These are phyloP conservation scores for Tricholomella constricta DNA, from an alignment of 768 basidiomycete genomes.

Conservation along the genomic window DNA sequence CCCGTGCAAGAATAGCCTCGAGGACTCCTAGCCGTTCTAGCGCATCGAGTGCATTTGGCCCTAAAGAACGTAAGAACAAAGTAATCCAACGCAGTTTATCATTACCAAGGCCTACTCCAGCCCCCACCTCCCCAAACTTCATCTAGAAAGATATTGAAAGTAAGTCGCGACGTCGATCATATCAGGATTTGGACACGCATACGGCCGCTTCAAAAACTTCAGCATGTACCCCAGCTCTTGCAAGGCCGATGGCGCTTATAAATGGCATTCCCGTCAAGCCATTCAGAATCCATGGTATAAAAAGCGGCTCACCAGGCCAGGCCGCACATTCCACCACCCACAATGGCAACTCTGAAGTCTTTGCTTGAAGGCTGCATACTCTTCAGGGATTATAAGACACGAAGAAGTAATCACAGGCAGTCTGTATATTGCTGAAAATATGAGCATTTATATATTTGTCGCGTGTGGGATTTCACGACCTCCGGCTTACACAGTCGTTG, in stretches of 20 bases:
- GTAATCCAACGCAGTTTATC: not conserved
- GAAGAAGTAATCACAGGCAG: not conserved
- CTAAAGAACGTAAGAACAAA: conserved; percentile 22
- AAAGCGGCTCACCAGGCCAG: conserved; percentile 43
- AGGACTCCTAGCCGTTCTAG: conserved; percentile 46
- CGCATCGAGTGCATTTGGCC: conserved; percentile 51
- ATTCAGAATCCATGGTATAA: too few species aligned
- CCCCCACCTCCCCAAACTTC: conserved; percentile 53
- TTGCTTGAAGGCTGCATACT: conserved; percentile 24
- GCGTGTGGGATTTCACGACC: too few species aligned
- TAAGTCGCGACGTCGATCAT: not conserved
- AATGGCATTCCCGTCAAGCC: too few species aligned
- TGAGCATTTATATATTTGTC: too few species aligned
- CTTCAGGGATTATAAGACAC: not conserved
- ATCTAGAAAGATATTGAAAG: conserved; percentile 34
- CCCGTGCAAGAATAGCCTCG: conserved; percentile 40
- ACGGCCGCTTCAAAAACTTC: conserved; percentile 59
- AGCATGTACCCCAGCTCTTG: conserved; percentile 42
- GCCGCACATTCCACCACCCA: conserved; percentile 60
- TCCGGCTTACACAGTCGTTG: too few species aligned
- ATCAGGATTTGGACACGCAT: conserved; percentile 10
- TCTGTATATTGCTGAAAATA: not conserved
- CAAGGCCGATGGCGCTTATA: conserved; percentile 45
- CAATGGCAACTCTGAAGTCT: conserved; percentile 51
- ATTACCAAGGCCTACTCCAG: conserved; percentile 54